A percentile compares a stretch with the other conserved stretches of the same genome.
These are phyloP conservation scores for Epichloe sibirici DNA, from an alignment of 2,329 filamentous ascomycete species.

Conservation along the genomic window DNA sequence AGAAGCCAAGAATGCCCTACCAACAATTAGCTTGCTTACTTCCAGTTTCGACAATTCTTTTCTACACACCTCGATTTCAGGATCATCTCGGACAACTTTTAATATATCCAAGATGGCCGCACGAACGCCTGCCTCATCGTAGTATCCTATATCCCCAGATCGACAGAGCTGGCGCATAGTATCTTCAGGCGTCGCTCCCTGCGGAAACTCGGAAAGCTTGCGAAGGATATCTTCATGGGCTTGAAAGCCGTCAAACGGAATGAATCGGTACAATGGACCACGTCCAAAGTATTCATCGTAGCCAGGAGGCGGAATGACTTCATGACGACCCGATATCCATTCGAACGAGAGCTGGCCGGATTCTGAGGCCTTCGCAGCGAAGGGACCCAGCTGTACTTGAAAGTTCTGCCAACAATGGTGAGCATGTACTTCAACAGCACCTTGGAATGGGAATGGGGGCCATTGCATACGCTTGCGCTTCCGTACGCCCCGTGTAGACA, in stretches of 20 bases:
- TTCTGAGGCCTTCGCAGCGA: conserved; percentile 12
- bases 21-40: background rate
- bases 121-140: conserved; percentile 7
- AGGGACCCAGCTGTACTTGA: conserved; percentile 35
- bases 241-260: conserved; percentile 31
- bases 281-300: conserved; percentile 46
- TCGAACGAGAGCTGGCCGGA: conserved; percentile 23
- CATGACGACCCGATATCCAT: conserved; percentile 39
- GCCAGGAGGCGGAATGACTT: conserved; percentile 36
- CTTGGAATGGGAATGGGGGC: background rate
- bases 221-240: conserved; percentile 34
- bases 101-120: conserved; percentile 23
- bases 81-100: conserved; percentile 21
- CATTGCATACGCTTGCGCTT: conserved; percentile 36
- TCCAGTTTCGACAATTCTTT: background rate
- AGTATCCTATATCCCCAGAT: background rate
- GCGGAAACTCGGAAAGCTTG: conserved; percentile 41
- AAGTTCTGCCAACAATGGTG: conserved; percentile 32
- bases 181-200: conserved; percentile 39
- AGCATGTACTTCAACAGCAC: background rate
- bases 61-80: conserved; percentile 17
- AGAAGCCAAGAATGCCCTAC: conserved; percentile 45
- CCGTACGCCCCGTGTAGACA: conserved; percentile 47
- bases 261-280: conserved; percentile 43
- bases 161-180: conserved; percentile 39